Base-by-base conservation (phyloP, 352 stramenopile species). In the Phytophthora sp. region DNA sequence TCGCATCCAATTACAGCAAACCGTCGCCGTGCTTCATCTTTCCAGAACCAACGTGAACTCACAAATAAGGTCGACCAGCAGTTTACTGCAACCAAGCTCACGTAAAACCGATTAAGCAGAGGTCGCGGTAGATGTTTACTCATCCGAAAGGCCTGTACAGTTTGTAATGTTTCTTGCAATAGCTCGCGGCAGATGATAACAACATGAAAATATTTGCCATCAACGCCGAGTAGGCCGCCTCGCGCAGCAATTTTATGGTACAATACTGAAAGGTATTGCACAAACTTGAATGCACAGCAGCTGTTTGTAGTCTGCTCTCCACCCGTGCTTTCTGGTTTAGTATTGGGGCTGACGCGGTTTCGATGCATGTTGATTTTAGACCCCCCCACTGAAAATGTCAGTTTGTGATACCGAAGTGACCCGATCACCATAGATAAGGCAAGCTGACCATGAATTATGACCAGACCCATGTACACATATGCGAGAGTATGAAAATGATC, bases 61-160 rank as follows among this genome's bases (percentile, higher is more conserved):
- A 72, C 30, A 0, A 72, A 8, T 0, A 55, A 20, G 2, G 53
- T 35, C 2, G 48, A 52, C 56, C 57, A 72, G 45, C 56, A 72
- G 11, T 68, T 72, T 0, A 56, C n/a, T 13, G 68, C 44, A 9
- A 79, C n/a, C 1, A 79, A 24, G 13, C 20, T 31, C 4, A 70
- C 62, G 17, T 66, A 73, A 15, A 76, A 52, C 0, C 54, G 48
- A 41, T 79, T 72, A 12, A 79, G 45, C 44, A 63, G 59, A 6
- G 50, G 12, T 3, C 34, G 46, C 12, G 63, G 24, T 10, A 72
- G 46, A 18, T 55, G 52, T 21, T 50, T 48, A 27, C 63, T 72
- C 50, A 72, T 68, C 7, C 41, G 38, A 42, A 63, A 49, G 7
- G 51, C 57, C n/a, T 72, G 63, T 2, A 45, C n/a, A 2, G 38